Percentiles rank a stretch among this genome's conserved stretches.
phyloP scores from a whole-genome alignment of 495 filamentous ascomycete genomes.

The Neurospora cerealis region DNA sequence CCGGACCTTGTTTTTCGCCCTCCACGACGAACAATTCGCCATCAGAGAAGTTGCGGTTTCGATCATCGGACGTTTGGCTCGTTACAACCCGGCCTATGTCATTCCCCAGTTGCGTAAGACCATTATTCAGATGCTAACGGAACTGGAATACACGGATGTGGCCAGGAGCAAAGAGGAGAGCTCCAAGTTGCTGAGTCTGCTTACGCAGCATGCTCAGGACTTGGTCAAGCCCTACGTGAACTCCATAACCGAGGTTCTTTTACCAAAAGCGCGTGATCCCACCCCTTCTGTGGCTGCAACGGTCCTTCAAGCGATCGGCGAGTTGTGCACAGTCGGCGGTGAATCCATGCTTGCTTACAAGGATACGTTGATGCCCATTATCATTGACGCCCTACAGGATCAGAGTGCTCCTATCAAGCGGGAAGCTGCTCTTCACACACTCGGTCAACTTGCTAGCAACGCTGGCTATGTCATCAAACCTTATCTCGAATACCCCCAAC shows the following conservation, averaged over 20 bases:
- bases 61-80: slow-evolving; percentile 88
- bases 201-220: slow-evolving; percentile 81
- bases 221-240: slow-evolving; percentile 93
- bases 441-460: slow-evolving; percentile 87
- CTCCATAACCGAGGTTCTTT: slow-evolving; percentile 79
- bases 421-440: slow-evolving; percentile 79
- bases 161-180: slow-evolving; percentile 91
- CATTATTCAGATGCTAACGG: slow-evolving; percentile 89
- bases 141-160: slow-evolving; percentile 91
- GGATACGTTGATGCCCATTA: slow-evolving; percentile 83
- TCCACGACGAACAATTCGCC: slow-evolving; percentile 89
- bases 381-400: slow-evolving; percentile 86
- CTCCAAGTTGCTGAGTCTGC: slow-evolving; percentile 81
- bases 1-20: slow-evolving; percentile 82
- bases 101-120: slow-evolving; percentile 90
- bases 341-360: slow-evolving; percentile 84
- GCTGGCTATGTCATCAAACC: slow-evolving; percentile 97
- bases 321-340: slow-evolving; percentile 86
- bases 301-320: slow-evolving; percentile 85
- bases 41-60: slow-evolving; percentile 91
- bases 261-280: slow-evolving; percentile 76
- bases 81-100: slow-evolving; percentile 91
- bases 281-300: slow-evolving; percentile 84
- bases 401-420: slow-evolving; percentile 79
- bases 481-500: slow-evolving; percentile 85